phyloP scores from a whole-genome alignment of 495 filamentous ascomycete genomes.

The Neurospora hispaniola region DNA sequence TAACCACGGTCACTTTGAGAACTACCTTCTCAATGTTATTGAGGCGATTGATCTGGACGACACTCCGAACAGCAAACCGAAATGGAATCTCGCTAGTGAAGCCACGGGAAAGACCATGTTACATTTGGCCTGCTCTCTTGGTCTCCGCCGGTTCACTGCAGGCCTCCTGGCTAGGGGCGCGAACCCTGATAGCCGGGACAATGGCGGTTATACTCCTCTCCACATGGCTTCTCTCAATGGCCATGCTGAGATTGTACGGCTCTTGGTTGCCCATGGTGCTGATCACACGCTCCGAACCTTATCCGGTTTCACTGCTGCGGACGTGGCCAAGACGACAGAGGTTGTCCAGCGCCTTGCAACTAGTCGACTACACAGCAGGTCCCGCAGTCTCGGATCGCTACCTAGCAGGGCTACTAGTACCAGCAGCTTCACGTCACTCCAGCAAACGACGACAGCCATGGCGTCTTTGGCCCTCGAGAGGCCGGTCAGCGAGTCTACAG shows the following conservation, averaged over 20 bases:
- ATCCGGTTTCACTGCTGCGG: conserved; percentile 59
- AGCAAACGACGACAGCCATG: conserved; percentile 16
- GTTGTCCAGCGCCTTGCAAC: conserved; percentile 40
- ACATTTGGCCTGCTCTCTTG: conserved; percentile 68
- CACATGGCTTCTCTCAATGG: conserved; percentile 74
- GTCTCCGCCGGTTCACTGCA: conserved; percentile 67
- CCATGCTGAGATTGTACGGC: conserved; percentile 62
- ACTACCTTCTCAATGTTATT: conserved; percentile 58
- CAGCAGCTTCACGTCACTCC: conserved; percentile 51
- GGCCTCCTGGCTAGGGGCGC: conserved; percentile 73
- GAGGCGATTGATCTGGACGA: conserved; percentile 72
- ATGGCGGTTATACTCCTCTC: conserved; percentile 73
- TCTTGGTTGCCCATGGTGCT: conserved; percentile 62
- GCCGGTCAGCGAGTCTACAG: conserved; percentile 22
- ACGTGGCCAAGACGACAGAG: conserved; percentile 57
- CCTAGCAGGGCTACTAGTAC: conserved; percentile 56
- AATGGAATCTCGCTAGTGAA: conserved; percentile 48
- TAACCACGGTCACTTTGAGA: conserved; percentile 43
- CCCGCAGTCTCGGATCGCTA: conserved; percentile 34
- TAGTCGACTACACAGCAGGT: conserved; percentile 49
- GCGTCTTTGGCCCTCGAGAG: conserved; percentile 26
- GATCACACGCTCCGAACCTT: conserved; percentile 60
- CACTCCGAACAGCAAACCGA: conserved; percentile 48
- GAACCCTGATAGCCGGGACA: conserved; percentile 62
- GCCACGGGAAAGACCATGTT: conserved; percentile 69